A percentile compares a stretch with the other conserved stretches of the same genome.
Evolutionary conservation across 805 yeast species (phyloP).

Genomic region (Yamadazyma nakazawae): DNA sequence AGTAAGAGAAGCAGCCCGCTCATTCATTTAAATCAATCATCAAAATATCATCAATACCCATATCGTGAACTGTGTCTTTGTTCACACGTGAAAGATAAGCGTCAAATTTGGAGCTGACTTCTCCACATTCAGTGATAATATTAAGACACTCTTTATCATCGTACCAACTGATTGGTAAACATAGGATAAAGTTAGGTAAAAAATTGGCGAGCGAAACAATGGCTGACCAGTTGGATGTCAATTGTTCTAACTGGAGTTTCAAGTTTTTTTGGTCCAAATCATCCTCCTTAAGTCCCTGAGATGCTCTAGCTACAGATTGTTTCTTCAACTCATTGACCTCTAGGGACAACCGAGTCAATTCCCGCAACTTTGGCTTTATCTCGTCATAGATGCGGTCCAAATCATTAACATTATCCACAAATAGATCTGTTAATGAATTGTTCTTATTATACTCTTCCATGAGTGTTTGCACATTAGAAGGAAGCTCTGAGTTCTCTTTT

Average conservation of each 20-base stretch:
- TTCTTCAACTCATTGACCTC: constrained; percentile 8
- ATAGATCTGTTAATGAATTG: constrained; percentile 3
- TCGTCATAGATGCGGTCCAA: constrained; percentile 9
- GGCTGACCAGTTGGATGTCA: constrained; percentile 9
- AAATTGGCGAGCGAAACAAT: constrained; percentile 17
- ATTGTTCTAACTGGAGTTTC: constrained; percentile 7
- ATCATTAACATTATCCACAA: constrained; percentile 3
- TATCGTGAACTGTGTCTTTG: constrained; percentile 14
- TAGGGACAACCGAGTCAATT: constrained; percentile 14
- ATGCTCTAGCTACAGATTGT: not conserved
- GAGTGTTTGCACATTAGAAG: constrained; percentile 15
- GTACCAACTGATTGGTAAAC: constrained; percentile 37
- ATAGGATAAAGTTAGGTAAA: constrained; percentile 29
- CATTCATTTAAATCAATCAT: constrained; percentile 13
- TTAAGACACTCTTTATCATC: constrained; percentile 24
- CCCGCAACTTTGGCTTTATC: constrained; percentile 18
- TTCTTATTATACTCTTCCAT: constrained; percentile 12
- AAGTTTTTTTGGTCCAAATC: not conserved
- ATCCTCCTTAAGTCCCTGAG: not conserved
- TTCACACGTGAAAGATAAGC: constrained; percentile 18
- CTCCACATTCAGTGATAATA: constrained; percentile 28
- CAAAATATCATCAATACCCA: constrained; percentile 19
- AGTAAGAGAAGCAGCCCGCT: not conserved
- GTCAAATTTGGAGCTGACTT: constrained; percentile 18
- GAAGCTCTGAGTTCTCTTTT: constrained; percentile 4